A percentile compares a stretch with the other conserved stretches of the same genome.
Conservation (phyloP, 768 basidiomycete genomes). For the Lentinus tigrinus region DNA sequence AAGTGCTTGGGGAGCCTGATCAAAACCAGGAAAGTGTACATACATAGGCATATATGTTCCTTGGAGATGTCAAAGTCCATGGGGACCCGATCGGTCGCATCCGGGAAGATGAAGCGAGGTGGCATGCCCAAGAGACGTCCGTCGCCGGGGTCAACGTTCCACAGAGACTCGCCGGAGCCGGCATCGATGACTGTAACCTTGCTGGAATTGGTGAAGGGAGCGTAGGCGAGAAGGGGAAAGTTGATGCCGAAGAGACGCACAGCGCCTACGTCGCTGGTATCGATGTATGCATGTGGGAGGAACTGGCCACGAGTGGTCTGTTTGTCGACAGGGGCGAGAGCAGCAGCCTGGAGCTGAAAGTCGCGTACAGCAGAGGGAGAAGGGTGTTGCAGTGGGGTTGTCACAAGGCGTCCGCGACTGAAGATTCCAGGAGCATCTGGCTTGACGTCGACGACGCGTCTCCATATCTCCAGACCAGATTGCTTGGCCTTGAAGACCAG, state of each 20-base stretch:
- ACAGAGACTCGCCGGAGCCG: constrained; percentile 8
- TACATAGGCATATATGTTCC: constrained; percentile 13
- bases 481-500: constrained; percentile 18
- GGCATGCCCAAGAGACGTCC: constrained; percentile 10
- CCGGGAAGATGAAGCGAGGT: constrained; percentile 1
- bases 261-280: constrained; percentile 8
- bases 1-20: not conserved
- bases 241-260: constrained; percentile 15
- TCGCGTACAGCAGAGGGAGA: constrained; percentile 13
- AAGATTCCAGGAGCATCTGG: not conserved
- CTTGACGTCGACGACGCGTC: constrained; percentile 12
- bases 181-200: constrained; percentile 19
- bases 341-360: constrained; percentile 12
- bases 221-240: constrained; percentile 14
- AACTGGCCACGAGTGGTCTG: constrained; percentile 16
- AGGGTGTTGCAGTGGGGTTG: constrained; percentile 10
- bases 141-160: constrained; percentile 5
- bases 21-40: constrained; percentile 16
- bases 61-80: constrained; percentile 22
- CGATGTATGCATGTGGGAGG: constrained; percentile 23
- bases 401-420: not conserved
- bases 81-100: not conserved
- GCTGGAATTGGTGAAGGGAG: constrained; percentile 7
- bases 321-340: constrained; percentile 2
- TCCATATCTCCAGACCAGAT: constrained; percentile 24